Evolutionary conservation across 352 stramenopile genomes (phyloP).

Genomic region (Pythium angustatum): DNA sequence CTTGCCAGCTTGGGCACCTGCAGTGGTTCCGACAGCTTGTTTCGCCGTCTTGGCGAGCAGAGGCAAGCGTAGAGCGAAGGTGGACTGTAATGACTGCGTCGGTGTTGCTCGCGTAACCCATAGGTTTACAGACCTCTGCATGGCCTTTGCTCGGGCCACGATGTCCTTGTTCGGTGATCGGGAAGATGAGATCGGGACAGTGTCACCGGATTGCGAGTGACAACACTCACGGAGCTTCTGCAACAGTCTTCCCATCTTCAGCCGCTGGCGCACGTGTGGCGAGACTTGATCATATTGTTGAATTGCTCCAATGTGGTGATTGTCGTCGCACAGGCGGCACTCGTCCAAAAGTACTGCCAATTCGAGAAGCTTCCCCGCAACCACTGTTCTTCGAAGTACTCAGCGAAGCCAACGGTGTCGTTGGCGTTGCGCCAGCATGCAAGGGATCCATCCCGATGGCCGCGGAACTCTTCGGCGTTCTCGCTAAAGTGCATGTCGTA

Average conservation of each 20-base stretch:
- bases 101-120: neutral
- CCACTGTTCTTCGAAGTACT: conserved; percentile 24
- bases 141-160: neutral
- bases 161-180: neutral
- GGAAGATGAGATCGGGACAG: neutral
- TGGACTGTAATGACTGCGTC: neutral
- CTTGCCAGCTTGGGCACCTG: neutral
- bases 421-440: neutral
- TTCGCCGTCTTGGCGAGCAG: neutral
- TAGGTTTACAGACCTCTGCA: neutral
- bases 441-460: neutral
- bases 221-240: conserved; percentile 8
- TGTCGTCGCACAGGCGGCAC: conserved; percentile 14
- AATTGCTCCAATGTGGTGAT: conserved; percentile 31
- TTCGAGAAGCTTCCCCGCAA: conserved; percentile 1
- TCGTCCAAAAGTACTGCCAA: conserved; percentile 25
- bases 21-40: neutral
- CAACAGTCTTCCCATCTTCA: conserved; percentile 19
- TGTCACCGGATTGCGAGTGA: neutral
- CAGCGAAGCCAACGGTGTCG: conserved; percentile 6
- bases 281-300: conserved; percentile 26
- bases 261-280: conserved; percentile 17
- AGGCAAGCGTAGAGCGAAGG: neutral
- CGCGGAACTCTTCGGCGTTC: neutral
- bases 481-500: conserved; percentile 30